Conservation (phyloP, 192 early-diverging fungal species). For the Cladochytrium replicatum region DNA sequence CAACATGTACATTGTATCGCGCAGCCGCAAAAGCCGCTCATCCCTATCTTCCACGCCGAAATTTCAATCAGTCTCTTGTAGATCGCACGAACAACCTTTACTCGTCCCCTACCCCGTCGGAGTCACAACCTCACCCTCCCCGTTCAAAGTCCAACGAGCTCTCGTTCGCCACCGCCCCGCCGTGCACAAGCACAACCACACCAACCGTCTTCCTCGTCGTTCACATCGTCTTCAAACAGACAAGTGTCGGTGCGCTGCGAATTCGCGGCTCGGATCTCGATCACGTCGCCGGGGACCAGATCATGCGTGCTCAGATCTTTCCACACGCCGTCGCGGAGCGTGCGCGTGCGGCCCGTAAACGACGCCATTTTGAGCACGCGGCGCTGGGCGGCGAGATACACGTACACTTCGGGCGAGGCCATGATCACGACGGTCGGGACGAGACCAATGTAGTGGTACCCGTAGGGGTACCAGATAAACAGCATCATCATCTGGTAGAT, state of each 20-base stretch:
- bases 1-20: constrained; percentile 51
- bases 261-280: constrained; percentile 38
- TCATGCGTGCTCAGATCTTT: constrained; percentile 31
- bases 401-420: constrained; percentile 26
- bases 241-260: too few species aligned
- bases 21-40: constrained; percentile 54
- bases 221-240: too few species aligned
- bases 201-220: too few species aligned
- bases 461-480: constrained; percentile 33
- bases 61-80: constrained; percentile 10
- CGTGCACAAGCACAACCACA: constrained; percentile 53
- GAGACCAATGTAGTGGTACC: constrained; percentile 38
- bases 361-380: constrained; percentile 35
- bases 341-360: constrained; percentile 31
- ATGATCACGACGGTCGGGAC: constrained; percentile 32
- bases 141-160: too few species aligned
- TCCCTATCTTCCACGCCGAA: constrained; percentile 50
- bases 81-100: constrained; percentile 17
- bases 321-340: constrained; percentile 51
- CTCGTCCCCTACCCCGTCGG: too few species aligned
- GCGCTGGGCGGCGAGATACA: constrained; percentile 21
- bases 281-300: constrained; percentile 65
- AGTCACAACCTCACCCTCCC: too few species aligned
- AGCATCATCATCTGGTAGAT: constrained; percentile 35
- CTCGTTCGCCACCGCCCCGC: constrained; percentile 69